Conservation (phyloP, 805 yeast genomes). For the Ogataea siamensis region DNA sequence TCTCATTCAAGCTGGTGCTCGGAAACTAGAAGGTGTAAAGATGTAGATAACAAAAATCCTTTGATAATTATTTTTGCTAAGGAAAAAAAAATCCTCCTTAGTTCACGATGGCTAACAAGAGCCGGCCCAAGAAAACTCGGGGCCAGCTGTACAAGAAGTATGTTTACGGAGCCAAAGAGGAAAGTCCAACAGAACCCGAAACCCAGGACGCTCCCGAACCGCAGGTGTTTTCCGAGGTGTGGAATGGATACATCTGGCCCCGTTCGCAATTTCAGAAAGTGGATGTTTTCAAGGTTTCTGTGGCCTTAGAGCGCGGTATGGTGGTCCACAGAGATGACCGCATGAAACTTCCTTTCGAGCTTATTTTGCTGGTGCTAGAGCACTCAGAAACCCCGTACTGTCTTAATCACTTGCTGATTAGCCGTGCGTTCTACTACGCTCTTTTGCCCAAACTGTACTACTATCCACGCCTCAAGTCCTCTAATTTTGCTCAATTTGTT, state of each 20-base stretch:
- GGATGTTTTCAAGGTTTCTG: constrained; percentile 39
- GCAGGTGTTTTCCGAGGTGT: constrained; percentile 4
- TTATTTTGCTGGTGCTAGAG: constrained; percentile 41
- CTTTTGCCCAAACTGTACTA: constrained; percentile 66
- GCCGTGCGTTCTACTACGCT: constrained; percentile 56
- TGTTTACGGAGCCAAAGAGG: constrained; percentile 47
- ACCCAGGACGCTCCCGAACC: constrained; percentile 5
- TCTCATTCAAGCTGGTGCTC: constrained; percentile 47
- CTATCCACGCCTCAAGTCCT: constrained; percentile 59
- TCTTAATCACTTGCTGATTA: constrained; percentile 56
- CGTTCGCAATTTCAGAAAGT: constrained; percentile 48
- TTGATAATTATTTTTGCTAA: constrained; percentile 1
- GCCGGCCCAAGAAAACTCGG: constrained; percentile 78
- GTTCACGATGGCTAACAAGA: constrained; percentile 78
- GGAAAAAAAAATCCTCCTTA: constrained; percentile 2
- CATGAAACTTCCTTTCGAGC: constrained; percentile 47
- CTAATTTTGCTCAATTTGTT: constrained; percentile 71
- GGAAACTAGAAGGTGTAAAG: constrained; percentile 12
- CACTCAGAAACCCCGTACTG: constrained; percentile 35
- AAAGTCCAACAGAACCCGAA: constrained; percentile 31
- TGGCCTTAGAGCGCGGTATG: constrained; percentile 28
- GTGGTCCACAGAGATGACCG: constrained; percentile 24
- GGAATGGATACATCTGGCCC: constrained; percentile 43
- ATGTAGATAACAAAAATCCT: constrained; percentile 9
- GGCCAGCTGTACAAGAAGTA: constrained; percentile 74